Percentiles rank a stretch among this genome's conserved stretches.
phyloP scores from a whole-genome alignment of 1,284 basidiomycete genomes.

The Rhodotorula sp. region DNA sequence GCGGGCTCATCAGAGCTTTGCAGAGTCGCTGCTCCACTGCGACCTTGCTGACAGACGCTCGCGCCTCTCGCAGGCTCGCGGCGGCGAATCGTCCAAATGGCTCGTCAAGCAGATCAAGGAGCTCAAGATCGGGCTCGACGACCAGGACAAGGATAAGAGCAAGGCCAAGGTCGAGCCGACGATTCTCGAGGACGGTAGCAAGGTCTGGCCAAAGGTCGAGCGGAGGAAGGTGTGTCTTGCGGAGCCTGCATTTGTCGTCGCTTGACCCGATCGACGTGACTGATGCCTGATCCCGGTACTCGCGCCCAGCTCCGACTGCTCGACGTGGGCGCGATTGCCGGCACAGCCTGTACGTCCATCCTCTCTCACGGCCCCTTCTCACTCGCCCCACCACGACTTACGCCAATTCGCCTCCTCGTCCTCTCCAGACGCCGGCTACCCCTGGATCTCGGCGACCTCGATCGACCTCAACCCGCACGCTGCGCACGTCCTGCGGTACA shows the following conservation, averaged over 20 bases:
- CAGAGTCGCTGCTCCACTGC: no score
- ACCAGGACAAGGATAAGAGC: constrained; percentile 20
- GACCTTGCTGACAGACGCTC: background rate
- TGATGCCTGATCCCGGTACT: background rate
- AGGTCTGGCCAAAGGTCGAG: constrained; percentile 35
- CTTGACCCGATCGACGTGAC: background rate
- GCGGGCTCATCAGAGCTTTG: no score
- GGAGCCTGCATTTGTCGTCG: constrained; percentile 9
- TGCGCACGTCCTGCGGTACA: constrained; percentile 47
- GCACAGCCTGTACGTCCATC: constrained; percentile 22
- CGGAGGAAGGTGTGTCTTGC: constrained; percentile 26
- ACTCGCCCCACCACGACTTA: constrained; percentile 19
- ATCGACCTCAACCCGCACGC: constrained; percentile 53
- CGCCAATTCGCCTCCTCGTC: constrained; percentile 40
- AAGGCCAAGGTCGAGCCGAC: constrained; percentile 23
- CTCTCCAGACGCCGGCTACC: constrained; percentile 45
- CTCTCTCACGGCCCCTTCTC: background rate
- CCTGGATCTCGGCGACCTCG: constrained; percentile 47
- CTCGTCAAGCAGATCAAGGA: constrained; percentile 40
- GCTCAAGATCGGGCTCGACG: constrained; percentile 37
- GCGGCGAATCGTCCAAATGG: constrained; percentile 47
- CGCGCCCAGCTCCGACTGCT: constrained; percentile 45
- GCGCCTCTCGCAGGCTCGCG: constrained; percentile 11
- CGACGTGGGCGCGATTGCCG: constrained; percentile 53
- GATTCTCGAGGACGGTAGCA: constrained; percentile 33